phyloP scores from a whole-genome alignment of 176 grass and related monocot species.

The Oryza glaberrima region DNA sequence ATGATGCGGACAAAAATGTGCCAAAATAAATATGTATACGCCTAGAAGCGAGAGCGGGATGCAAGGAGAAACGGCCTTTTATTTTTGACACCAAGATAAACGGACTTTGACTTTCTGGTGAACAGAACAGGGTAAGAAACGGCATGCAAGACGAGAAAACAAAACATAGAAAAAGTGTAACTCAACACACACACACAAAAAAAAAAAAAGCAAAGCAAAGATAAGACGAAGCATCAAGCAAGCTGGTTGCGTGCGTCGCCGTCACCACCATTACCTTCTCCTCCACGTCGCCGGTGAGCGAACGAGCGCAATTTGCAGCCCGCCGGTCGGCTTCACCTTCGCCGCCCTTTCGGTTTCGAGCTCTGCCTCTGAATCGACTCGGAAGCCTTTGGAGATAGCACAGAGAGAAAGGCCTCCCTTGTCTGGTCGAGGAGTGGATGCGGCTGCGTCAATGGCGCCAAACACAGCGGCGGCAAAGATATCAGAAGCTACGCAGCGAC shows the following conservation, averaged over 20 bases:
- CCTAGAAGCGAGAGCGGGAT: not conserved
- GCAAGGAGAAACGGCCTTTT: not conserved
- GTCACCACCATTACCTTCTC: not conserved
- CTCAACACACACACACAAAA: too few relatives aligned
- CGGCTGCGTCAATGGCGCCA: too few relatives aligned
- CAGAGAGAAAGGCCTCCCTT: not conserved
- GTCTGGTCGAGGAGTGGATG: not conserved
- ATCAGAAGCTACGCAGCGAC: not conserved
- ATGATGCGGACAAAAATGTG: not conserved
- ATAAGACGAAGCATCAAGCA: conserved; percentile 8
- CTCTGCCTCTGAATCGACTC: not conserved
- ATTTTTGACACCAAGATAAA: too few relatives aligned
- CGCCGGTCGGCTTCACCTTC: not conserved
- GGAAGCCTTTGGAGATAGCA: not conserved
- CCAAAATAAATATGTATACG: not conserved
- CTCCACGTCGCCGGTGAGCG: conserved; percentile 9
- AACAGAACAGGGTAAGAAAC: not conserved
- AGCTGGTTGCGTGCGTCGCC: not conserved
- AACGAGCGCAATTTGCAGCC: not conserved
- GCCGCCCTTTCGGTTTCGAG: not conserved
- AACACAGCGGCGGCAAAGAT: not conserved
- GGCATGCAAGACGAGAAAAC: not conserved
- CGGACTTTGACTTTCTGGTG: conserved; percentile 9
- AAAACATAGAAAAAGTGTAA: not conserved
- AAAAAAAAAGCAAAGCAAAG: not conserved